A percentile compares a stretch with the other conserved stretches of the same genome.
Conservation (phyloP, 2,329 filamentous ascomycete genomes). For the Rutstroemia sp. region DNA sequence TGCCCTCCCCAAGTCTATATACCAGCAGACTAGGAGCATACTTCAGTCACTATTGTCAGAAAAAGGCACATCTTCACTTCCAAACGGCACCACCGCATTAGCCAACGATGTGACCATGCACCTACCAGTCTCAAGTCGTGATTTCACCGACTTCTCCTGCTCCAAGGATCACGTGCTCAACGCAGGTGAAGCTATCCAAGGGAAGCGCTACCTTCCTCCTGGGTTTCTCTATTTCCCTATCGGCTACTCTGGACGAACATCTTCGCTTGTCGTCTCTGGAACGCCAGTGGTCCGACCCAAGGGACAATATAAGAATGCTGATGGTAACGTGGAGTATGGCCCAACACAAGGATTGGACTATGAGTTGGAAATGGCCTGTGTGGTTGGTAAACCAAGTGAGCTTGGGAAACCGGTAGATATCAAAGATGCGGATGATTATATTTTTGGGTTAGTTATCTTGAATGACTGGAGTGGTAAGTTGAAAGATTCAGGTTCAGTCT, state of each 20-base stretch:
- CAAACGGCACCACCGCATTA: no score
- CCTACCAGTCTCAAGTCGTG: slow-evolving; percentile 46
- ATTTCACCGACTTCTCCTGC: slow-evolving; percentile 52
- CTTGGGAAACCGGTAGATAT: slow-evolving; percentile 19
- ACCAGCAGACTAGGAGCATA: no score
- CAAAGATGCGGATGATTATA: no score
- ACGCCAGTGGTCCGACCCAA: slow-evolving; percentile 40
- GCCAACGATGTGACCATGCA: slow-evolving; percentile 37
- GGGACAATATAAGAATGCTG: slow-evolving; percentile 34
- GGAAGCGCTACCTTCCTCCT: no score
- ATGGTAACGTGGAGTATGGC: slow-evolving; percentile 14
- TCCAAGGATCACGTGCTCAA: slow-evolving; percentile 46
- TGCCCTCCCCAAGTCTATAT: no score
- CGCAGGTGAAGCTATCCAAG: background rate
- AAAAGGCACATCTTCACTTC: no score
- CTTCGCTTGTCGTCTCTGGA: slow-evolving; percentile 43
- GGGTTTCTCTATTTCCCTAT: slow-evolving; percentile 35
- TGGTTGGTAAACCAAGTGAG: slow-evolving; percentile 30
- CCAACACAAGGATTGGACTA: slow-evolving; percentile 30
- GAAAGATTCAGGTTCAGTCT: no score
- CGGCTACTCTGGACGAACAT: slow-evolving; percentile 48
- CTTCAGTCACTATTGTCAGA: no score
- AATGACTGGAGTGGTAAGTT: no score
- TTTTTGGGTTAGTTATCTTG: no score
- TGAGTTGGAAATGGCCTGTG: slow-evolving; percentile 19